Evolutionary conservation across 345 rosid genomes (phyloP).

Genomic region (Citrus sinensis): DVS_A1.0 CM039167.1:4805001-4805500

Average conservation of each 20-base stretch:
- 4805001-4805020: background rate
- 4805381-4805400: too few relatives aligned
- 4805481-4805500: too few relatives aligned
- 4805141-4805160: background rate
- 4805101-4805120: background rate
- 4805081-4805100: background rate
- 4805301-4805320: background rate
- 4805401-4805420: too few relatives aligned
- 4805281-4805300: background rate
- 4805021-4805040: too few relatives aligned
- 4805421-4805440: too few relatives aligned
- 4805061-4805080: background rate
- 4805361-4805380: background rate
- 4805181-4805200: too few relatives aligned
- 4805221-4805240: background rate
- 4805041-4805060: too few relatives aligned
- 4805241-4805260: slow-evolving; percentile 8
- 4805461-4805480: too few relatives aligned
- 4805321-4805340: background rate
- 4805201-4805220: background rate
- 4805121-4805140: background rate
- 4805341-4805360: background rate
- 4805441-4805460: too few relatives aligned
- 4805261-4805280: slow-evolving; percentile 21
- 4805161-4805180: background rate